Conservation (phyloP, 2,329 filamentous ascomycete genomes). For the Xylariaceae sp. region DNA sequence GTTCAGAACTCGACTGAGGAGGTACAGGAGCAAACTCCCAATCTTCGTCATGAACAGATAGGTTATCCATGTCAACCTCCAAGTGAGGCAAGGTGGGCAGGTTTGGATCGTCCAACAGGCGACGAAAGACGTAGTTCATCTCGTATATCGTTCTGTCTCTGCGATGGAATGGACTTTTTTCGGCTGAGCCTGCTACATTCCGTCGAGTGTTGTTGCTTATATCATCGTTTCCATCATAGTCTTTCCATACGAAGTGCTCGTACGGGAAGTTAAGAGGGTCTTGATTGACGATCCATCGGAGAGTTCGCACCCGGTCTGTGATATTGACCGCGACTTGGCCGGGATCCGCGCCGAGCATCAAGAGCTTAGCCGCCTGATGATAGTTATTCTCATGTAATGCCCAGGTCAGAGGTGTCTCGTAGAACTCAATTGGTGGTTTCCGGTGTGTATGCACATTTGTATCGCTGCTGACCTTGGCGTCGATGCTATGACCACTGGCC, state of each 20-base stretch:
- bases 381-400: background rate
- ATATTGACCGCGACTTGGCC: slow-evolving; percentile 1
- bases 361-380: background rate
- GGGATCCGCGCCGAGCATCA: background rate
- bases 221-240: background rate
- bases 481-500: background rate
- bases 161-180: too few relatives aligned
- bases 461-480: background rate
- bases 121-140: too few relatives aligned
- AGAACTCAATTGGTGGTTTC: background rate
- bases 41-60: too few relatives aligned
- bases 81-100: too few relatives aligned
- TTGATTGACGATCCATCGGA: background rate
- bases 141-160: too few relatives aligned
- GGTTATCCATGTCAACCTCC: too few relatives aligned
- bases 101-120: too few relatives aligned
- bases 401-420: background rate
- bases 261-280: background rate
- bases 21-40: too few relatives aligned
- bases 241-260: background rate
- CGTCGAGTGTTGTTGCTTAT: too few relatives aligned
- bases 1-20: too few relatives aligned
- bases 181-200: too few relatives aligned
- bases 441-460: background rate
- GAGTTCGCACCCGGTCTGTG: slow-evolving; percentile 6